Evolutionary conservation across 2,329 filamentous ascomycete genomes (phyloP).

Genomic region (Lojkania enalia): DNA sequence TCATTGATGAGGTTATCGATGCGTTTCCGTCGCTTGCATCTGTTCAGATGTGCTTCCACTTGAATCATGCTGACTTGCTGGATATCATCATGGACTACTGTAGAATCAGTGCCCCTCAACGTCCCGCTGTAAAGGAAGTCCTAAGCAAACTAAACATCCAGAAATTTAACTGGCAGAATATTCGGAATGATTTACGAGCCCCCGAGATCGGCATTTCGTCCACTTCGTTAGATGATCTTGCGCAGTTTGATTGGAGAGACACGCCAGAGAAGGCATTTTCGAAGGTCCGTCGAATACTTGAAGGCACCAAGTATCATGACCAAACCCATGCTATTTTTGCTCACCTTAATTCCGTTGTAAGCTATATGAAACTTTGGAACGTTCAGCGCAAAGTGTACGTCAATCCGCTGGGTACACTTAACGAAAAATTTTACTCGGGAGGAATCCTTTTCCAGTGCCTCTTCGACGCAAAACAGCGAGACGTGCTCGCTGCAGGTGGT

Average conservation of each 20-base stretch:
- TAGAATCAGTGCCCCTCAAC: conserved; percentile 69
- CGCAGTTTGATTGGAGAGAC: conserved; percentile 86
- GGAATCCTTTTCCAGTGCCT: conserved; percentile 90
- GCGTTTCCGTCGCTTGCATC: conserved; percentile 75
- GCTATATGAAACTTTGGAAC: conserved; percentile 74
- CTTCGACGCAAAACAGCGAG: conserved; percentile 77
- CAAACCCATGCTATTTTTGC: conserved; percentile 63
- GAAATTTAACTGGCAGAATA: conserved; percentile 79
- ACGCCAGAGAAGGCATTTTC: conserved; percentile 74
- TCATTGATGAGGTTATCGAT: conserved; percentile 85
- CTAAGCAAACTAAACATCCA: conserved; percentile 86
- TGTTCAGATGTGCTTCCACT: conserved; percentile 79
- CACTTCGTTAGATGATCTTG: conserved; percentile 87
- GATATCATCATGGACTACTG: conserved; percentile 90
- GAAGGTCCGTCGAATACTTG: conserved; percentile 60
- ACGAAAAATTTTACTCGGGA: conserved; percentile 81
- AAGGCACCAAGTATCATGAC: conserved; percentile 57
- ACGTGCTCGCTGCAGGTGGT: conserved; percentile 91
- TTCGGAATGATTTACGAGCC: conserved; percentile 80
- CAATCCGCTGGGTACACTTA: conserved; percentile 82
- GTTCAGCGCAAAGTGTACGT: conserved; percentile 80
- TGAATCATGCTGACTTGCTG: conserved; percentile 86
- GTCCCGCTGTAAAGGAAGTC: conserved; percentile 75
- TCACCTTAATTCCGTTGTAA: conserved; percentile 76
- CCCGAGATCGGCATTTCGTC: conserved; percentile 79